These are phyloP conservation scores for Penicillium janthinellum DNA, from an alignment of 2,329 filamentous ascomycete species.

Conservation along the genomic window DNA sequence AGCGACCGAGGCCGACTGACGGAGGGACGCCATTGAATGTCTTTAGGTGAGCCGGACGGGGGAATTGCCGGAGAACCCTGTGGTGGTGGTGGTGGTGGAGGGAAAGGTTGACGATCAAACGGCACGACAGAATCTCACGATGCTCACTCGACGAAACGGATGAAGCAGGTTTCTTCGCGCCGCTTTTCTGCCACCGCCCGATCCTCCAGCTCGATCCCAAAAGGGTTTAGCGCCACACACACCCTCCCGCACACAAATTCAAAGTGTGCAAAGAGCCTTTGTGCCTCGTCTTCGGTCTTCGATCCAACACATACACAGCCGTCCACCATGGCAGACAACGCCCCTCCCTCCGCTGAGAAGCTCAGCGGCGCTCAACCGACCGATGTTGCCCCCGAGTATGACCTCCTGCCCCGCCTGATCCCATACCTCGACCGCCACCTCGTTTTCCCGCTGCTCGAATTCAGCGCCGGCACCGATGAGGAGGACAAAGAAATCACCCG, in stretches of 20 bases:
- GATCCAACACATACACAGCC: constrained; percentile 16
- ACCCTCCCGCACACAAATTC: constrained; percentile 33
- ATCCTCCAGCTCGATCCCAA: constrained; percentile 10
- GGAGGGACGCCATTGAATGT: constrained; percentile 34
- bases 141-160: constrained; percentile 4
- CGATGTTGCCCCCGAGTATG: constrained; percentile 70
- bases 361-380: constrained; percentile 51
- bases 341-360: constrained; percentile 52
- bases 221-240: constrained; percentile 34
- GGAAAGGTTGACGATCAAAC: constrained; percentile 9
- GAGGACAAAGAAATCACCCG: constrained; percentile 76
- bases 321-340: constrained; percentile 55
- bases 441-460: constrained; percentile 95
- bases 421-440: constrained; percentile 92
- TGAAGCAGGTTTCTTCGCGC: constrained; percentile 26
- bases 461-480: constrained; percentile 78
- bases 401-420: constrained; percentile 85
- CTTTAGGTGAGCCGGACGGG: constrained; percentile 4
- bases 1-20: constrained; percentile 34
- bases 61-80: constrained; percentile 7
- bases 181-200: constrained; percentile 29
- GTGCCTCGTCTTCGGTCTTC: constrained; percentile 27
- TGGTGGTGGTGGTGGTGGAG: background rate
- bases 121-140: background rate
- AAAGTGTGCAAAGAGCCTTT: constrained; percentile 24